Percentiles rank a stretch among this genome's conserved stretches.
phyloP scores from a whole-genome alignment of 805 yeast species.

The Pichia insulana region DNA sequence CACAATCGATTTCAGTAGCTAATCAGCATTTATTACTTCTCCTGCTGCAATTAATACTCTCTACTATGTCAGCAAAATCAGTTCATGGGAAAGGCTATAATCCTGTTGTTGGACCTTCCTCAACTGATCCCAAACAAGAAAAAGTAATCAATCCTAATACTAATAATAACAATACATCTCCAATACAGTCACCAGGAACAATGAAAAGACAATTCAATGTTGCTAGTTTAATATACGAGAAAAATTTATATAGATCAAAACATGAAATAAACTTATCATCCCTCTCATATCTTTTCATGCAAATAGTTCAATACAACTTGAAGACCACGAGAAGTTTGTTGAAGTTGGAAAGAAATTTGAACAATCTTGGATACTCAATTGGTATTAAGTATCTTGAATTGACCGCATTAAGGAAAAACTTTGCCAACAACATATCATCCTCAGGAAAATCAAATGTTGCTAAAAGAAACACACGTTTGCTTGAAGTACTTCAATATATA shows the following conservation, averaged over 20 bases:
- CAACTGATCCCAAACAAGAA: slow-evolving; percentile 18
- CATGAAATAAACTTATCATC: slow-evolving; percentile 62
- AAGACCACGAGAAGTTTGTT: slow-evolving; percentile 55
- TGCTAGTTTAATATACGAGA: slow-evolving; percentile 50
- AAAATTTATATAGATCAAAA: slow-evolving; percentile 54
- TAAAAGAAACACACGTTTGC: slow-evolving; percentile 54
- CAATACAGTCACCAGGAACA: slow-evolving; percentile 14
- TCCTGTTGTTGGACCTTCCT: slow-evolving; percentile 23
- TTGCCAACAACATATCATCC: slow-evolving; percentile 28
- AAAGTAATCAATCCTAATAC: not conserved
- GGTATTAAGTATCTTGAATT: slow-evolving; percentile 69
- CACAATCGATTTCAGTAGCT: too few species aligned
- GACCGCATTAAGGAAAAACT: slow-evolving; percentile 58
- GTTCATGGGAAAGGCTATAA: slow-evolving; percentile 23
- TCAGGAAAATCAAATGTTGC: slow-evolving; percentile 58
- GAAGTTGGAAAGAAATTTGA: slow-evolving; percentile 52
- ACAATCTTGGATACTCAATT: slow-evolving; percentile 67
- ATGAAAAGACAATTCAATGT: slow-evolving; percentile 8
- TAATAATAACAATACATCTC: slow-evolving; percentile 3
- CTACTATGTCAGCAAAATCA: slow-evolving; percentile 11
- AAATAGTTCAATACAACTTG: slow-evolving; percentile 59
- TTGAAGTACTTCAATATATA: slow-evolving; percentile 71
- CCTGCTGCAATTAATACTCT: too few species aligned
- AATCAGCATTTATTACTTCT: too few species aligned
- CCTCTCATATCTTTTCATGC: slow-evolving; percentile 61